phyloP scores from a whole-genome alignment of 768 basidiomycete species.

The Pholiota microspora region DNA sequence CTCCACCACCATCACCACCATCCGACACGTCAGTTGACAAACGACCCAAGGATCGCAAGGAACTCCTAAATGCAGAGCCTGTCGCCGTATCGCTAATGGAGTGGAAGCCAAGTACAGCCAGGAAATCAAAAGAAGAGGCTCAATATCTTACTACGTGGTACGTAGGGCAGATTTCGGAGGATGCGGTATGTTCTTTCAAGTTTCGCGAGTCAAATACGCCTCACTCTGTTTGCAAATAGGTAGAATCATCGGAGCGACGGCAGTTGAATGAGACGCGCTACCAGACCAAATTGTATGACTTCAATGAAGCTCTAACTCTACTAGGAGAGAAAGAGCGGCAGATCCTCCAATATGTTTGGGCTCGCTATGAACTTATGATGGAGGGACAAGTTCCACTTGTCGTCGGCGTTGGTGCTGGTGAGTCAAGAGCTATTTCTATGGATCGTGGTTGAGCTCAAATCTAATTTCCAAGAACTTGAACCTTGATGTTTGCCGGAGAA shows the following conservation, averaged over 20 bases:
- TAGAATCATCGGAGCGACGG: conserved; percentile 33
- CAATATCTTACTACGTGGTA: conserved; percentile 59
- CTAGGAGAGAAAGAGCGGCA: conserved; percentile 28
- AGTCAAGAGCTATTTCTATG: neutral
- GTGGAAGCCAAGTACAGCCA: conserved; percentile 24
- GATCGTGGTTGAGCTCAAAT: neutral
- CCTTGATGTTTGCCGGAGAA: too few relatives aligned
- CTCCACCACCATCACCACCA: neutral
- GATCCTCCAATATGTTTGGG: conserved; percentile 40
- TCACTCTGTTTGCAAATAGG: neutral
- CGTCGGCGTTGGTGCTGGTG: too few relatives aligned
- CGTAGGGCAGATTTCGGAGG: conserved; percentile 47
- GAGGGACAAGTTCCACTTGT: too few relatives aligned
- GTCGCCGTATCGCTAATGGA: conserved; percentile 19
- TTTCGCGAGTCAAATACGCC: neutral
- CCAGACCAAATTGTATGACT: conserved; percentile 35
- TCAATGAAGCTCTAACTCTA: conserved; percentile 39
- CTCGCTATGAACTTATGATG: neutral
- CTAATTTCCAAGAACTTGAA: neutral
- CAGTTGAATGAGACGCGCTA: conserved; percentile 51
- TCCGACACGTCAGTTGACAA: too few relatives aligned
- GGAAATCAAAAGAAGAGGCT: conserved; percentile 30
- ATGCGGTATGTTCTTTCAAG: conserved; percentile 44
- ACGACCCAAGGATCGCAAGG: neutral
- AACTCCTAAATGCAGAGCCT: neutral